Conservation (phyloP, 2,329 filamentous ascomycete species). For the Colletotrichum musicola region DNA sequence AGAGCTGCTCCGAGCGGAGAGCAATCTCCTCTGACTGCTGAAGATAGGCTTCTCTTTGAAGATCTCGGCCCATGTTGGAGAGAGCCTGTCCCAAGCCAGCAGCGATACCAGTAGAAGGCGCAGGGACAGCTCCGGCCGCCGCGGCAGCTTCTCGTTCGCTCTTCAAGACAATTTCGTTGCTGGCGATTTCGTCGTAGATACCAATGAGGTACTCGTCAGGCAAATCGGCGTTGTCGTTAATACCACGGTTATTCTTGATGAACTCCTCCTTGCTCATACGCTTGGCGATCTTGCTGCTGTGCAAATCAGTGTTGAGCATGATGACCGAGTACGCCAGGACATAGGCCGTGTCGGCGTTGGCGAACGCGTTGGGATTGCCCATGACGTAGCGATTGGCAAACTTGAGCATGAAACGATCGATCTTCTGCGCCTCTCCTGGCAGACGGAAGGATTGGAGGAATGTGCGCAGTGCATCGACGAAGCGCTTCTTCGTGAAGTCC, state of each 20-base stretch:
- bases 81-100: slow-evolving; percentile 89
- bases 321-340: slow-evolving; percentile 97
- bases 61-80: slow-evolving; percentile 89
- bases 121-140: slow-evolving; percentile 74
- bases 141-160: slow-evolving; percentile 93
- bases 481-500: slow-evolving; percentile 92
- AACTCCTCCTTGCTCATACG: slow-evolving; percentile 98
- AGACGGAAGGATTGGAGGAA: slow-evolving; percentile 96
- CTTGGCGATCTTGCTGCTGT: slow-evolving; percentile 85
- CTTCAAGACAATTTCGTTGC: slow-evolving; percentile 93
- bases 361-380: slow-evolving; percentile 96
- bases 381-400: slow-evolving; percentile 96
- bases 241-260: slow-evolving; percentile 98
- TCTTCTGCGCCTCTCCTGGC: slow-evolving; percentile 97
- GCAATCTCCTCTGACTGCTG: slow-evolving; percentile 96
- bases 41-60: slow-evolving; percentile 92
- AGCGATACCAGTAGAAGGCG: slow-evolving; percentile 77
- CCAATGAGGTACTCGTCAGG: slow-evolving; percentile 90
- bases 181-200: slow-evolving; percentile 93
- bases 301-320: slow-evolving; percentile 94
- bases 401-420: slow-evolving; percentile 99
- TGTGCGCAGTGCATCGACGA: slow-evolving; percentile 90
- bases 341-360: slow-evolving; percentile 97
- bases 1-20: slow-evolving; percentile 81
- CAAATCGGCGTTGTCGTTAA: slow-evolving; percentile 95